Percentiles rank a stretch among this genome's conserved stretches.
phyloP scores from a whole-genome alignment of 2,329 filamentous ascomycete species.

The Colletotrichum eremochloae region DNA sequence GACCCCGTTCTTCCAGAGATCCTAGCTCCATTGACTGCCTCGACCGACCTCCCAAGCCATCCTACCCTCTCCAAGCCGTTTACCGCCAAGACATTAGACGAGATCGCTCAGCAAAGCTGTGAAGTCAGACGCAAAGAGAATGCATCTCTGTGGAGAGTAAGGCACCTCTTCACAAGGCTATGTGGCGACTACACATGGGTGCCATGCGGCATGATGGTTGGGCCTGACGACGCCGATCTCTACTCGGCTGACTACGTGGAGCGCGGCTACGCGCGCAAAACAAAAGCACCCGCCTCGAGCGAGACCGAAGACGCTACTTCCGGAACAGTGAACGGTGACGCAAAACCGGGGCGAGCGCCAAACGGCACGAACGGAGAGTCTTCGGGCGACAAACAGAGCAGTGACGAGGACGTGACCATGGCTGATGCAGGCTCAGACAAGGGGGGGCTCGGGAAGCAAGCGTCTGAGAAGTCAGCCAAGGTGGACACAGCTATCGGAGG shows the following conservation, averaged over 20 bases:
- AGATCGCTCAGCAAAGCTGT: constrained; percentile 77
- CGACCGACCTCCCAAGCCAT: constrained; percentile 80
- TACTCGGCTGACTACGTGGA: constrained; percentile 64
- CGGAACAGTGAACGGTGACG: constrained; percentile 42
- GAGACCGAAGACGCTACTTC: constrained; percentile 23
- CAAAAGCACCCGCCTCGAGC: constrained; percentile 35
- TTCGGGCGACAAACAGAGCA: constrained; percentile 27
- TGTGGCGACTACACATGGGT: constrained; percentile 81
- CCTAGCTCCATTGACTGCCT: constrained; percentile 80
- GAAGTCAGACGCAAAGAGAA: constrained; percentile 83
- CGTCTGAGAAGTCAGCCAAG: constrained; percentile 23
- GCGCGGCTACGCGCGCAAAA: constrained; percentile 49
- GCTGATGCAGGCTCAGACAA: constrained; percentile 39
- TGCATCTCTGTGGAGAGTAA: constrained; percentile 78
- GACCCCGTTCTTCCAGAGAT: constrained; percentile 65
- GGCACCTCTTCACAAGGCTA: constrained; percentile 78
- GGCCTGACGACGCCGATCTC: constrained; percentile 67
- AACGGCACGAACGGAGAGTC: constrained; percentile 44
- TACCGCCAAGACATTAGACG: constrained; percentile 78
- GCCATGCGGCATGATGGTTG: constrained; percentile 70
- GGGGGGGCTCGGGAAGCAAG: constrained; percentile 14
- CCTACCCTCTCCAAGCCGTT: constrained; percentile 82
- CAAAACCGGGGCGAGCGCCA: constrained; percentile 37
- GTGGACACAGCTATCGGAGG: constrained; percentile 43
- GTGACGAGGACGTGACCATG: constrained; percentile 45